A percentile compares a stretch with the other conserved stretches of the same genome.
Evolutionary conservation across 805 yeast genomes (phyloP).

Genomic region (Blastobotrys chiropterorum): DNA sequence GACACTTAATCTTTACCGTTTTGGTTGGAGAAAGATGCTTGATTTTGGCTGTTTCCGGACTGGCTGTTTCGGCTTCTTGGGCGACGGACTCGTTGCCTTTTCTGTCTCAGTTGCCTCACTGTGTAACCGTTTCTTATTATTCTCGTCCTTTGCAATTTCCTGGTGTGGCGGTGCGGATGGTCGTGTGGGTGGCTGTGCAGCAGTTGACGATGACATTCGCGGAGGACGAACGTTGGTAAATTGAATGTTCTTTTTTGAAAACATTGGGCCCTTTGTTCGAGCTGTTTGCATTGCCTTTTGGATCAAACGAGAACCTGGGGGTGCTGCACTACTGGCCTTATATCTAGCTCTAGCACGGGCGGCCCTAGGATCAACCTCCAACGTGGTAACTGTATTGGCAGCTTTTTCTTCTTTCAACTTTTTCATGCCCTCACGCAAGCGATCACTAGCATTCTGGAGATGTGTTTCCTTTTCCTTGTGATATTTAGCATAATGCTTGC

Average conservation of each 20-base stretch:
- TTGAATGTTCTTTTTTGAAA: conserved; percentile 16
- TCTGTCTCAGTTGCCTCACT: not conserved
- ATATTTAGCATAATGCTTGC: conserved; percentile 24
- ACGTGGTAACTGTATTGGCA: conserved; percentile 19
- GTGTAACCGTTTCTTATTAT: not conserved
- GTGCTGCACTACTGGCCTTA: conserved; percentile 4
- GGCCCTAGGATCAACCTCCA: conserved; percentile 21
- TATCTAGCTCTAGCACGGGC: conserved; percentile 14
- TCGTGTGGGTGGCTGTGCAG: not conserved
- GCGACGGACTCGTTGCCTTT: not conserved
- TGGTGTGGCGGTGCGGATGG: not conserved
- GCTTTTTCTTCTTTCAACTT: conserved; percentile 24
- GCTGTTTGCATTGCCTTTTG: conserved; percentile 17
- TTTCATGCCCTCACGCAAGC: conserved; percentile 27
- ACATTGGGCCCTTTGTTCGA: conserved; percentile 18
- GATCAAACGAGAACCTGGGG: conserved; percentile 19
- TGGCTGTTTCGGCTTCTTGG: not conserved
- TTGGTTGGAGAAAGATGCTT: not conserved
- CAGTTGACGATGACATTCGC: not conserved
- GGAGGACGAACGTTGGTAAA: conserved; percentile 7
- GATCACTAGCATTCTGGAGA: conserved; percentile 38
- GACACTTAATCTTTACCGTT: not conserved
- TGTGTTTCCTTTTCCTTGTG: conserved; percentile 40
- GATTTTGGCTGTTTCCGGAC: not conserved
- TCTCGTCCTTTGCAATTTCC: not conserved